Evolutionary conservation across 768 basidiomycete species (phyloP).

Genomic region (Leccinum olivaceopallidum): DNA sequence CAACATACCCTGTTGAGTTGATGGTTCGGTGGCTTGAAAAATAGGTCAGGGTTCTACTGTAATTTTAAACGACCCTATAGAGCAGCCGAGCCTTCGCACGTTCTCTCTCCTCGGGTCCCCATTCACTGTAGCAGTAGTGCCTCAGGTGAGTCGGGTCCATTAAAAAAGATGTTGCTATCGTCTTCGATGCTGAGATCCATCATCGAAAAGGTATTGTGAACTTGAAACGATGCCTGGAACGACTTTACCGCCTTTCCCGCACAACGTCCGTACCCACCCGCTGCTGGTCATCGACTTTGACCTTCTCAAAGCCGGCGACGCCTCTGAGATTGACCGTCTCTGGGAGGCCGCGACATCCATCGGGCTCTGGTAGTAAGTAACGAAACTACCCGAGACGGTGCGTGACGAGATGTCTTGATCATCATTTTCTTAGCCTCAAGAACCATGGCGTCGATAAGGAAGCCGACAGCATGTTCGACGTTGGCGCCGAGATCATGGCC

Average conservation of each 20-base stretch:
- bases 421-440: too few species aligned
- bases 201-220: neutral
- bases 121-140: neutral
- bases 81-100: neutral
- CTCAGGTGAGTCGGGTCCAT: neutral
- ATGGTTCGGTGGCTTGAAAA: too few species aligned
- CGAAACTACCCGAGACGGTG: neutral
- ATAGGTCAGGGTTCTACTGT: too few species aligned
- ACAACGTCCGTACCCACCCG: slow-evolving; percentile 43
- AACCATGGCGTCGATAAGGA: slow-evolving; percentile 41
- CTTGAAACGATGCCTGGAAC: slow-evolving; percentile 33
- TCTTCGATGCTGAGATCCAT: neutral
- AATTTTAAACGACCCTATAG: neutral
- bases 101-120: neutral
- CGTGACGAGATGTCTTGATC: neutral
- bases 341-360: too few species aligned
- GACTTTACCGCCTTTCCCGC: slow-evolving; percentile 43
- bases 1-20: too few species aligned
- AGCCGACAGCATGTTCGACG: slow-evolving; percentile 41
- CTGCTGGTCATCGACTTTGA: slow-evolving; percentile 34
- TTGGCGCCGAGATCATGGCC: slow-evolving; percentile 42
- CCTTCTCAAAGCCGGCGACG: too few species aligned
- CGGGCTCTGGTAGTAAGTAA: too few species aligned
- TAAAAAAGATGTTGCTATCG: neutral
- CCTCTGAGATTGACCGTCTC: too few species aligned